A percentile compares a stretch with the other conserved stretches of the same genome.
These are phyloP conservation scores for Adansonia rubrostipa DNA, from an alignment of 441 rosid genomes.

Conservation along the genomic window DNA sequence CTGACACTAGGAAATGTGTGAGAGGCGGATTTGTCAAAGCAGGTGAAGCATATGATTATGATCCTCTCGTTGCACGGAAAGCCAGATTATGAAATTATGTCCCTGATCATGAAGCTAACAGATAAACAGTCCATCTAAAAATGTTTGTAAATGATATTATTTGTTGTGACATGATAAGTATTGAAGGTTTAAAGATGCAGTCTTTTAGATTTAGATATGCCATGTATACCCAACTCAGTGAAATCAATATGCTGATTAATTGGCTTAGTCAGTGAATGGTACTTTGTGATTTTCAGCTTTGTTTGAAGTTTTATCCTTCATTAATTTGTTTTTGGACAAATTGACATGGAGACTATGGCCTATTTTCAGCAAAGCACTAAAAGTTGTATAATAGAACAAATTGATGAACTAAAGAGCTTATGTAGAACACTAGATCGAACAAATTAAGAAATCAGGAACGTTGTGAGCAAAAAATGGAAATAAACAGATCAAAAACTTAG, in stretches of 20 bases:
- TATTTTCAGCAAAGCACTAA: background rate
- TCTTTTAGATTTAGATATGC: no score
- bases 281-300: background rate
- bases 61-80: slow-evolving; percentile 50
- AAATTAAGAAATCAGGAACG: background rate
- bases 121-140: background rate
- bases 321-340: background rate
- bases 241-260: no score
- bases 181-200: background rate
- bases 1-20: slow-evolving; percentile 82
- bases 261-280: background rate
- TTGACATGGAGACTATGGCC: background rate
- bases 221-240: no score
- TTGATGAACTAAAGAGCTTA: background rate
- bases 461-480: background rate
- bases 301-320: background rate
- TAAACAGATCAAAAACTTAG: background rate
- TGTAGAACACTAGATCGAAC: background rate
- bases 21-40: slow-evolving; percentile 94
- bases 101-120: slow-evolving; percentile 18
- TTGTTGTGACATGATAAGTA: background rate
- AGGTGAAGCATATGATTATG: slow-evolving; percentile 72
- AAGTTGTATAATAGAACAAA: background rate
- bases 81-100: background rate
- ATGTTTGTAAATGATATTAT: background rate